A percentile compares a stretch with the other conserved stretches of the same genome.
Evolutionary conservation across 306 rosid genomes (phyloP).

Genomic region (Trifolium repens): DNA sequence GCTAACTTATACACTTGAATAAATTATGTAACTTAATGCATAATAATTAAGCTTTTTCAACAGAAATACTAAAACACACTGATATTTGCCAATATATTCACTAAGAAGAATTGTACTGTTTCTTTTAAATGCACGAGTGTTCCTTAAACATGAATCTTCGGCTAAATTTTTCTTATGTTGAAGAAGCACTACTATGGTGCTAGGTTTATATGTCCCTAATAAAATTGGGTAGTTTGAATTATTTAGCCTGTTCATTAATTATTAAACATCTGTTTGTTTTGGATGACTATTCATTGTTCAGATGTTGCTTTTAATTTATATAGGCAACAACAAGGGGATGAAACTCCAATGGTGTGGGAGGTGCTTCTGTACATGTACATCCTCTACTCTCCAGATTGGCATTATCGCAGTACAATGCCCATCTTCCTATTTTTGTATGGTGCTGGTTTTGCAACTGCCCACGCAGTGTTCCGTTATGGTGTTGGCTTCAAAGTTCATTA

Average conservation of each 20-base stretch:
- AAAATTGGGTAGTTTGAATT: conserved; percentile 31
- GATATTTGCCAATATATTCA: conserved; percentile 1
- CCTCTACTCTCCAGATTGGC: conserved; percentile 92
- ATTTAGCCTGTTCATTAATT: conserved; percentile 28
- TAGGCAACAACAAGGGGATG: conserved; percentile 90
- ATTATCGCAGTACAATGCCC: conserved; percentile 89
- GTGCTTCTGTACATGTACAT: conserved; percentile 90
- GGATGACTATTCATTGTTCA: conserved; percentile 46
- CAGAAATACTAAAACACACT: neutral
- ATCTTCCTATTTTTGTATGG: conserved; percentile 83
- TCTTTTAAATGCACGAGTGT: neutral
- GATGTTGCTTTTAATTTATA: conserved; percentile 48
- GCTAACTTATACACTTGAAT: neutral
- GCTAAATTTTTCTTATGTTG: conserved; percentile 28
- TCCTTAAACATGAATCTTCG: conserved; percentile 10
- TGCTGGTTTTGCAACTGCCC: conserved; percentile 66
- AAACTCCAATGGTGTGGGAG: conserved; percentile 96
- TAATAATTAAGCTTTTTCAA: conserved; percentile 11
- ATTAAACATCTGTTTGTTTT: conserved; percentile 33
- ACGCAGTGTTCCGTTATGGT: conserved; percentile 61
- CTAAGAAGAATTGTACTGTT: neutral
- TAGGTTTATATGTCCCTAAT: conserved; percentile 5
- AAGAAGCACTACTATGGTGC: conserved; percentile 23
- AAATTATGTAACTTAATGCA: conserved; percentile 1
- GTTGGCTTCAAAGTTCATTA: conserved; percentile 79